Evolutionary conservation across 805 yeast genomes (phyloP).

Genomic region (Yamadazyma philogaea): DNA sequence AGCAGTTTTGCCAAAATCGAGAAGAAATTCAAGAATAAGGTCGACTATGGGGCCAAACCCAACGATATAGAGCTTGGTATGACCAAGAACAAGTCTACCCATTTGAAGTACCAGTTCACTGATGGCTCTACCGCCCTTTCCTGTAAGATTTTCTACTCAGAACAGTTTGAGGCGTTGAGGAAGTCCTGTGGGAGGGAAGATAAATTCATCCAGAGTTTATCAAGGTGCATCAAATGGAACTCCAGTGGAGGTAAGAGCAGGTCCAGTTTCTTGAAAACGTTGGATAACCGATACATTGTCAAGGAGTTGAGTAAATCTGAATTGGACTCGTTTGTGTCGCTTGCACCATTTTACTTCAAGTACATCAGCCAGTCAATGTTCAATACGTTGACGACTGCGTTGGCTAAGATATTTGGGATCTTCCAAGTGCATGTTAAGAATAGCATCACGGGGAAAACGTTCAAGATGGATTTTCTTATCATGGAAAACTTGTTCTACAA

Average conservation of each 20-base stretch:
- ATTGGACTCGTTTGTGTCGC: conserved; percentile 86
- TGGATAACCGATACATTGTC: conserved; percentile 84
- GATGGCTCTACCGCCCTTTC: conserved; percentile 81
- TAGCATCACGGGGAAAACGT: conserved; percentile 67
- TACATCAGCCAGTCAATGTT: conserved; percentile 93
- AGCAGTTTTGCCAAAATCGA: conserved; percentile 39
- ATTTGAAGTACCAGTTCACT: conserved; percentile 85
- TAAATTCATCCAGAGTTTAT: conserved; percentile 79
- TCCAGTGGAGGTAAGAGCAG: conserved; percentile 97
- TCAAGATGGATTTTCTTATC: conserved; percentile 85
- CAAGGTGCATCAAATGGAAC: conserved; percentile 94
- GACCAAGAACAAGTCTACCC: conserved; percentile 82
- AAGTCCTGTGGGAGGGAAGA: conserved; percentile 75
- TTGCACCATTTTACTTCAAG: conserved; percentile 95
- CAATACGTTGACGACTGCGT: conserved; percentile 90
- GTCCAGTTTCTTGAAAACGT: conserved; percentile 85
- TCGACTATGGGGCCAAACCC: conserved; percentile 22
- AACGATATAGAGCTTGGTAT: conserved; percentile 59
- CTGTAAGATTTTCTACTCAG: conserved; percentile 92
- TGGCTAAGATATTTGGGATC: conserved; percentile 93
- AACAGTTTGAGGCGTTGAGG: conserved; percentile 93
- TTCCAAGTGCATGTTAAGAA: conserved; percentile 86
- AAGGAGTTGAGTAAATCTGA: conserved; percentile 88
- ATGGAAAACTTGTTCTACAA: conserved; percentile 95
- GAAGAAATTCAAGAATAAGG: conserved; percentile 36